Evolutionary conservation across 805 yeast genomes (phyloP).

Genomic region (Teunomyces tritomae): DNA sequence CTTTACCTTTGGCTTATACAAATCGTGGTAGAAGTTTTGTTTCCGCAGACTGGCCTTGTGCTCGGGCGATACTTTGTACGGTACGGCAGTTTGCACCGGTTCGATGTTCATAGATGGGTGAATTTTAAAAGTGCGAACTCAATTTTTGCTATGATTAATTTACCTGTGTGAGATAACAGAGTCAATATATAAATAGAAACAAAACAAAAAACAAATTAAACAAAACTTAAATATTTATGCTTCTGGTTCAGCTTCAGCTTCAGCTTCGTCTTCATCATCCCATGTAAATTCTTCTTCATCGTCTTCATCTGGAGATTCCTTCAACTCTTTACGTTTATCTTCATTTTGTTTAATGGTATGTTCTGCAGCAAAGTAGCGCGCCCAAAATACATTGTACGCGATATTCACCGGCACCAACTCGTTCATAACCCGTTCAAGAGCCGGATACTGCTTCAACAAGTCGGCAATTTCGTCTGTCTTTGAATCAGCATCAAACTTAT

Average conservation of each 20-base stretch:
- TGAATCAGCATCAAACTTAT: slow-evolving; percentile 41
- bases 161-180: too few species aligned
- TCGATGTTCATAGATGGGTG: background rate
- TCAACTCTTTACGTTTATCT: slow-evolving; percentile 58
- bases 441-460: slow-evolving; percentile 47
- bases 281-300: slow-evolving; percentile 53
- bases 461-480: slow-evolving; percentile 51
- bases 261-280: slow-evolving; percentile 52
- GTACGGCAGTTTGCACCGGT: slow-evolving; percentile 3
- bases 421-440: slow-evolving; percentile 55
- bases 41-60: slow-evolving; percentile 3
- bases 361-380: slow-evolving; percentile 57
- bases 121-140: background rate
- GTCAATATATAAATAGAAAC: background rate
- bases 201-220: too few species aligned
- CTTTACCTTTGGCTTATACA: background rate
- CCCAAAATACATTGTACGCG: slow-evolving; percentile 69
- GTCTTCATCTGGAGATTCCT: slow-evolving; percentile 26
- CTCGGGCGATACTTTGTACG: slow-evolving; percentile 5
- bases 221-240: too few species aligned
- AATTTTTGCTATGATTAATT: background rate
- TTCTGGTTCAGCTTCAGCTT: background rate
- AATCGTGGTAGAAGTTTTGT: background rate
- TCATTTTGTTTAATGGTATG: slow-evolving; percentile 59
- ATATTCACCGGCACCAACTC: slow-evolving; percentile 64